Base-by-base conservation (phyloP, 768 basidiomycete genomes). In the Tulasnella sp. region DNA sequence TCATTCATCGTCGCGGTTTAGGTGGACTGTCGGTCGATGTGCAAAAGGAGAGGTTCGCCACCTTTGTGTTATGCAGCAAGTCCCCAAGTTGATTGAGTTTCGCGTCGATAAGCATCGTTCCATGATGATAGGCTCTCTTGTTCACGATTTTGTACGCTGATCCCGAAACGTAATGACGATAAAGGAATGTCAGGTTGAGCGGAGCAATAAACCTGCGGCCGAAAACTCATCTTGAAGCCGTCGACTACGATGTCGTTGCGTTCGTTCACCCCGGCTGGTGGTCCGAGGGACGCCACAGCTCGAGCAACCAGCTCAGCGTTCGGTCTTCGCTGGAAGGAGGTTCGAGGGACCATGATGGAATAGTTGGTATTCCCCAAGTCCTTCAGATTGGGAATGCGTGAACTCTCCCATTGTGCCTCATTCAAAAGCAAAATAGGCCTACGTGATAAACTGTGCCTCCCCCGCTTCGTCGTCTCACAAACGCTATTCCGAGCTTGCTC, bases 391-490 rank as follows among this genome's bases (percentile, higher is more conserved):
- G 52, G 47, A n/a, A 34, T 29, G 29, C 32, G 52, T 42, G 7
- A 72, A 41, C 19, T 11, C 12, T 37, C 16, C 41, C 29, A 1
- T 11, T 42, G 6, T 44, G 36, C 16, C n/a, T 29, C 52, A 66
- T 39, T 66, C 19, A 62, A 19, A 72, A 29, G 29, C 34, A 41
- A 22, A 34, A 19, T 63, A 52, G 12, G 83, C 90, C 67, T 78
- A 96, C 96, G 81, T 99, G 96, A 79, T 91, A 99, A 3, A 99
- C 96, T 0, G 96, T 92, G 14, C 96, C 96, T 17, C 96, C 96
- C 8, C 96, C 97, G 75, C 94, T 95, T 71, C 90, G 84, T 71
- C 96, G 83, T 44, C 96, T 84, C 37, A 98, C 85, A 77, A 93
- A 91, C 0, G 92, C 92, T 19, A 94, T 84, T 4, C 82, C 83